Base-by-base conservation (phyloP, 495 filamentous ascomycete genomes). In the Pyronema omphalodes region DNA sequence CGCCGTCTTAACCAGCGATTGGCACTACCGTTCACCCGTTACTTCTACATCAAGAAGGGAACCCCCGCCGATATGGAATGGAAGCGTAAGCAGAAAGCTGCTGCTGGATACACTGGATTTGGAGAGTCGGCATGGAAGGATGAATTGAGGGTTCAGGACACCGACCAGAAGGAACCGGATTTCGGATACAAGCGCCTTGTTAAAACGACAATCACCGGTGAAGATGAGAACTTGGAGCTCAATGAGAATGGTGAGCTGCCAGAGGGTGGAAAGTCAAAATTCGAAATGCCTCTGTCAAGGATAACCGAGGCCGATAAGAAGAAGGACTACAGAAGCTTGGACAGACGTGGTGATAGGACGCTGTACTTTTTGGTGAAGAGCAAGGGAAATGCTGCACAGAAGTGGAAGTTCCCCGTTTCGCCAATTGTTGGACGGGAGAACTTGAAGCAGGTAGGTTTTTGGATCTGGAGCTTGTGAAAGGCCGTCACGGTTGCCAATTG, bases 1-100 rank as follows among this genome's bases (percentile, higher is more conserved):
- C 85, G 86, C 56, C 87, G 91, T 9, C 75, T 99, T 51, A 94
- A 99, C 69, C 91, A 99, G 71, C 86, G 91, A 9, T 73, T 94
- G 34, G 78, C 79, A 9, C 74, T 89, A 7, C 88, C 89, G 1
- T 99, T 99, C 71, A 83, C 82, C 14, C 78, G 83, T 51, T 87
- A 84, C 67, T 91, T 95, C 70, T 99, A 93, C 76, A 93, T 87
- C 82, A 93, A 93, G 74, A 81, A 80, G 58, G 86, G 82, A 60
- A 93, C 88, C 0, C 80, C 86, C 0, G 71, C 76, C 6, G 86
- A 93, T 59, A 71, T 82, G 19, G 91, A 94, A 68, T 96, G 86
- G 86, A 84, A 89, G 68, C 75, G 83, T 62, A 94, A 94, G 69
- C 74, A 74, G 59, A 52, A 55, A 15, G 60, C 54, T 7, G 79